These are phyloP conservation scores for Aschersonia sp. DNA, from an alignment of 2,329 filamentous ascomycete species.

Conservation along the genomic window DNA sequence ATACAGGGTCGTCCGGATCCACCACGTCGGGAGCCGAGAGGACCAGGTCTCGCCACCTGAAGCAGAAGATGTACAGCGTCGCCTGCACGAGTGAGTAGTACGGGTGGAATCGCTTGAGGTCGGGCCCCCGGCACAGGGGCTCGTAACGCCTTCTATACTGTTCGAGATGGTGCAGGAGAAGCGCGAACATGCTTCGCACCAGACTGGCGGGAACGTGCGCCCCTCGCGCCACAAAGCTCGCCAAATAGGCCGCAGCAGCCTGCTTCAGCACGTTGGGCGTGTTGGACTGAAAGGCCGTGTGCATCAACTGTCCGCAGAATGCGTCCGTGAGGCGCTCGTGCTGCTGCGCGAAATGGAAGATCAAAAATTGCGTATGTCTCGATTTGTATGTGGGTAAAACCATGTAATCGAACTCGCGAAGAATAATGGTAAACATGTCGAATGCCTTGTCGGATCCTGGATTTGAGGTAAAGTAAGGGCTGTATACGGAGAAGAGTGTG, in stretches of 20 bases:
- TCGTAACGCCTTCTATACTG: slow-evolving; percentile 61
- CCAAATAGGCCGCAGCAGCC: slow-evolving; percentile 79
- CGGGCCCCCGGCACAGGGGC: slow-evolving; percentile 63
- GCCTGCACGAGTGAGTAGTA: slow-evolving; percentile 88
- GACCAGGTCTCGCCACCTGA: slow-evolving; percentile 87
- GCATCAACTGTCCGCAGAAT: slow-evolving; percentile 61
- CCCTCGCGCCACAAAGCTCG: slow-evolving; percentile 85
- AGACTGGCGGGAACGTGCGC: slow-evolving; percentile 63
- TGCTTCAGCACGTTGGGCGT: slow-evolving; percentile 64
- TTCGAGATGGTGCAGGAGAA: slow-evolving; percentile 67
- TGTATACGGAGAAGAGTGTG: slow-evolving; percentile 73
- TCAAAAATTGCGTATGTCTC: slow-evolving; percentile 84
- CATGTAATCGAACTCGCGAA: slow-evolving; percentile 75
- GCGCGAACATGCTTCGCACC: slow-evolving; percentile 69
- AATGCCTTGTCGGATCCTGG: slow-evolving; percentile 56
- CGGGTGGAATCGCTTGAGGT: slow-evolving; percentile 67
- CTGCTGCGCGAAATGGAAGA: slow-evolving; percentile 88
- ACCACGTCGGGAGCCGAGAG: slow-evolving; percentile 43
- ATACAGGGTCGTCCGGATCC: slow-evolving; percentile 46
- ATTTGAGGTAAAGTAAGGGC: slow-evolving; percentile 53
- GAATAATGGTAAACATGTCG: slow-evolving; percentile 61
- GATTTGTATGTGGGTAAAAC: slow-evolving; percentile 86
- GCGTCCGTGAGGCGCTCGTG: slow-evolving; percentile 65
- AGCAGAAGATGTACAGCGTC: slow-evolving; percentile 90
- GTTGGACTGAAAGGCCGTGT: slow-evolving; percentile 37